Base-by-base conservation (phyloP, 2,329 filamentous ascomycete species). In the Colletotrichum cereale region DNA sequence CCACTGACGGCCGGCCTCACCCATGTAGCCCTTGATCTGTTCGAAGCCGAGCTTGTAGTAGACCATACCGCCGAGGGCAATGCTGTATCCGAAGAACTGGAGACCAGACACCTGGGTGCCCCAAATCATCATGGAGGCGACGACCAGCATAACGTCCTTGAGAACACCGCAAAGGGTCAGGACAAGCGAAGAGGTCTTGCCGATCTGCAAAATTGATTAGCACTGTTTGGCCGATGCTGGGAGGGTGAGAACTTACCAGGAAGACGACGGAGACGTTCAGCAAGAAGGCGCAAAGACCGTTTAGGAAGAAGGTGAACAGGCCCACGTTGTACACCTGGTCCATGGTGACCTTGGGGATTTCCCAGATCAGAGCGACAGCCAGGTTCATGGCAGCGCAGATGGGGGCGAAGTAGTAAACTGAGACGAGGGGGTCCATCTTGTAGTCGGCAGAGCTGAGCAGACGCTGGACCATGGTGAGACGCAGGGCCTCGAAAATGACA, bases 381-480 rank as follows among this genome's bases (percentile, higher is more conserved):
- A 91, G 89, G 85, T 96, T 96, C 90, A 96, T 95, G 79, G 89
- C 84, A 58, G 93, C 93, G 82, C 93, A 96, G 67, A 94, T 90
- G 21, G 93, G 93, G 2, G 94, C 94, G 77, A 95, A 96, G 87
- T 96, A 96, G 88, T 96, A 96, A 16, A 96, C 89, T 38, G 93
- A 96, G 66, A 96, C 93, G 29, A 96, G 86, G 24, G 93, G 93
- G 81, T 96, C 93, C 94, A 96, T 96, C 89, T 96, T 96, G 89
- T 92, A 96, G 83, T 96, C 93, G 62, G 91, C 87, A 52, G 91
- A 93, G 85, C 91, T 95, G 76, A 96, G 89, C 56, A 96, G 87
- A 72, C 91, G 91, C 86, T 96, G 91, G 64, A 96, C 93, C 91
- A 96, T 91, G 84, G 93, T 93, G 71, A 96, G 87, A 78, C 93